phyloP scores from a whole-genome alignment of 2,329 filamentous ascomycete species.

The Ophidiomyces ophidiicola region DNA sequence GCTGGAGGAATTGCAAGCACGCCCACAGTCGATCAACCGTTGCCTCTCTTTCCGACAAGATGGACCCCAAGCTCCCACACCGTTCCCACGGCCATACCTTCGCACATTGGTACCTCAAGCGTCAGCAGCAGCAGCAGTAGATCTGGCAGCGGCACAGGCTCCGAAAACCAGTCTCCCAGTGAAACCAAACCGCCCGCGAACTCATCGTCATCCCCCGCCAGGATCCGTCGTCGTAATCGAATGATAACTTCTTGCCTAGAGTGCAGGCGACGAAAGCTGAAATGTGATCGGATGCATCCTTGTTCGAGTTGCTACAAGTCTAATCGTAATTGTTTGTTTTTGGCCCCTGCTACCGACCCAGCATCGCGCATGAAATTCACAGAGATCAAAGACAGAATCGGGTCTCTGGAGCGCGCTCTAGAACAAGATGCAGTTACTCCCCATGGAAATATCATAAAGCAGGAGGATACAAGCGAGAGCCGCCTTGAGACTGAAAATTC shows the following conservation, averaged over 20 bases:
- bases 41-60: constrained; percentile 7
- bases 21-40: neutral
- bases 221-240: constrained; percentile 49
- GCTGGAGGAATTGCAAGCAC: too few species aligned
- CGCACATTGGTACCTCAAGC: neutral
- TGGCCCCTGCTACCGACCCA: constrained; percentile 56
- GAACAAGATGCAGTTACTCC: constrained; percentile 54
- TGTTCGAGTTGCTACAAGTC: constrained; percentile 49
- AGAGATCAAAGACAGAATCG: constrained; percentile 69
- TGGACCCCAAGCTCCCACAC: constrained; percentile 3
- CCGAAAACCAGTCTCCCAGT: neutral
- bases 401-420: constrained; percentile 55
- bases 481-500: neutral
- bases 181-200: neutral
- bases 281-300: constrained; percentile 60
- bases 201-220: constrained; percentile 6
- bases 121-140: neutral
- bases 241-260: constrained; percentile 60
- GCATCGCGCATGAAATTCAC: constrained; percentile 57
- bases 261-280: constrained; percentile 61
- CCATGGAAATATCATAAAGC: constrained; percentile 7
- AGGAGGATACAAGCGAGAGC: constrained; percentile 11
- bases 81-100: neutral
- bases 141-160: neutral
- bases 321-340: constrained; percentile 47